Base-by-base conservation (phyloP, 2,329 filamentous ascomycete species). In the Cercospora zeae-maydis region DNA sequence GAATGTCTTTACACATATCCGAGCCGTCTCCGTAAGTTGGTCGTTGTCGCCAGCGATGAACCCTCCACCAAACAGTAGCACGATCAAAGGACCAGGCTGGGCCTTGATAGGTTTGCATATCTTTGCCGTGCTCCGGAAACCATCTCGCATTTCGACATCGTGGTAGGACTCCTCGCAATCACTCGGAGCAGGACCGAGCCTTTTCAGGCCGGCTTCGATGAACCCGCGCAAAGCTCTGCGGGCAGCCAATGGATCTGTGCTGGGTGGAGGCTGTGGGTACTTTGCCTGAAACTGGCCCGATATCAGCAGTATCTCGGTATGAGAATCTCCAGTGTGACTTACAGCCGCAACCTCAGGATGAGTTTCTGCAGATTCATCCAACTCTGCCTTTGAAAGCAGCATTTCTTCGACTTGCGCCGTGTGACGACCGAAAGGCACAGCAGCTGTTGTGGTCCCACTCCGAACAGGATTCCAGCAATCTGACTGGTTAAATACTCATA, bases 111-210 rank as follows among this genome's bases (percentile, higher is more conserved):
- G 76, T 27, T 67, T 68, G 59, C 75, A 73, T 54, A 78, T 69
- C 34, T 75, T 73, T 27, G 75, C 67, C 0, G 63, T 71, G 64
- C 74, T 77, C 57, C 70, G 59, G 24, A 69, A 68, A 2, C 73
- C 75, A 51, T 77, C 75, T 7, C 75, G 69, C 67, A 76, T 72
- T 4, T 65, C 61, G 24, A 78, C 75, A 58, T 71, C 68, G 56
- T 70, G 71, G 47, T 76, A 73, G 61, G 86, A 75, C 4, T 70
- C 73, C 21, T 64, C 57, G 27, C 72, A 30, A 14, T 58, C 61
- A 1, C 63, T 27, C 19, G 69, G 63, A 13, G 67, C 33, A n/a
- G 65, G 61, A 36, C 68, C 70, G n/a, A 70, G 45, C 34, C 58
- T 61, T 14, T 49, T 34, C 10, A 64, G 55, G 10, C 49, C 49